Evolutionary conservation across 352 stramenopile species (phyloP).

Genomic region (Phytophthora pluvialis): DNA sequence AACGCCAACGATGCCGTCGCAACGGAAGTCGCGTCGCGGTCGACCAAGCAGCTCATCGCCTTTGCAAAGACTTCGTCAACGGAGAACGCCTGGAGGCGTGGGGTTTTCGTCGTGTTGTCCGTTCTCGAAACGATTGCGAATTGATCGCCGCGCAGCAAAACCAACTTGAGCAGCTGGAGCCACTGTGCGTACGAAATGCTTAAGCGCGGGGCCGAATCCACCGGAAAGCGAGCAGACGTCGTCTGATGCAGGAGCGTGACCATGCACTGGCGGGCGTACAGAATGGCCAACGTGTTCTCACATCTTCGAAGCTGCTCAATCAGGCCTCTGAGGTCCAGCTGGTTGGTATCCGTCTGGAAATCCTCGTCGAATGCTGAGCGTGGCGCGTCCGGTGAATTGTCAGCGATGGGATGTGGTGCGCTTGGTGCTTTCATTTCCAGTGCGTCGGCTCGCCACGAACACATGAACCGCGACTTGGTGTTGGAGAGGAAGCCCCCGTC

Average conservation of each 20-base stretch:
- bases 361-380: slow-evolving; percentile 19
- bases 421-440: slow-evolving; percentile 39
- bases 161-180: slow-evolving; percentile 54
- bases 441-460: slow-evolving; percentile 30
- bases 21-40: slow-evolving; percentile 15
- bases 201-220: background rate
- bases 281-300: slow-evolving; percentile 39
- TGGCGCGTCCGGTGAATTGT: background rate
- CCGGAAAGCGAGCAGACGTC: background rate
- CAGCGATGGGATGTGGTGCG: slow-evolving; percentile 4
- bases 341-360: slow-evolving; percentile 34
- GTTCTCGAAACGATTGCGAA: slow-evolving; percentile 32
- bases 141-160: slow-evolving; percentile 61
- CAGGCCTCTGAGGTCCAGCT: slow-evolving; percentile 28
- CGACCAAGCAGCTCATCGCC: slow-evolving; percentile 23
- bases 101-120: background rate
- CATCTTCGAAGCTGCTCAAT: slow-evolving; percentile 22
- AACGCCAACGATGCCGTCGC: slow-evolving; percentile 48
- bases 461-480: slow-evolving; percentile 34
- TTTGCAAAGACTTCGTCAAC: slow-evolving; percentile 23
- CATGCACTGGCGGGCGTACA: slow-evolving; percentile 43
- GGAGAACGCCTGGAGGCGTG: slow-evolving; percentile 10
- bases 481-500: slow-evolving; percentile 77
- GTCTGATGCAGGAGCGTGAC: slow-evolving; percentile 27
- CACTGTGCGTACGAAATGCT: slow-evolving; percentile 34